Conservation (phyloP, 805 yeast genomes). For the Candida wancherniae region DNA sequence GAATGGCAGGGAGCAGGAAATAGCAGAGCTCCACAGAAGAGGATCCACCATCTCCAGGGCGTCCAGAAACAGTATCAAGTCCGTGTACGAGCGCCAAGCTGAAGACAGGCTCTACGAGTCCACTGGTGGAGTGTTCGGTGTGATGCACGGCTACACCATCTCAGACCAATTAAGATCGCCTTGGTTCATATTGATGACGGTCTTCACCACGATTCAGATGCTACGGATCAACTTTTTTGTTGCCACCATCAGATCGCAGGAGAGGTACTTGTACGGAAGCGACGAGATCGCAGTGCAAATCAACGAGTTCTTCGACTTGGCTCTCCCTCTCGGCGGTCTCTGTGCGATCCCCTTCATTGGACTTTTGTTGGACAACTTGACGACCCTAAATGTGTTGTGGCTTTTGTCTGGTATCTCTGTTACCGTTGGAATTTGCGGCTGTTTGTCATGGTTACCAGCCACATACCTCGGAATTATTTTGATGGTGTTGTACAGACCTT, state of each 20-base stretch:
- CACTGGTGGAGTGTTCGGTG: slow-evolving; percentile 61
- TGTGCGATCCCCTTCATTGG: slow-evolving; percentile 87
- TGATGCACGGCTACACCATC: slow-evolving; percentile 61
- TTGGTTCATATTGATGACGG: slow-evolving; percentile 76
- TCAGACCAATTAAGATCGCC: slow-evolving; percentile 49
- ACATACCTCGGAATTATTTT: slow-evolving; percentile 68
- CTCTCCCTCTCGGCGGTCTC: slow-evolving; percentile 85
- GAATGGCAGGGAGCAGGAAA: slow-evolving; percentile 13
- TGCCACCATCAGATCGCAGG: slow-evolving; percentile 83
- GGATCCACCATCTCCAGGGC: slow-evolving; percentile 34
- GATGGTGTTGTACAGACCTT: slow-evolving; percentile 82
- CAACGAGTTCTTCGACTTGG: slow-evolving; percentile 77
- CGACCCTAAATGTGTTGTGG: slow-evolving; percentile 53
- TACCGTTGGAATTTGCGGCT: slow-evolving; percentile 66
- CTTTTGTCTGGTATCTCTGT: slow-evolving; percentile 53
- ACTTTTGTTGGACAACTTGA: slow-evolving; percentile 64
- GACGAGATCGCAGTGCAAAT: slow-evolving; percentile 45
- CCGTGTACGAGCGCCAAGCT: slow-evolving; percentile 63
- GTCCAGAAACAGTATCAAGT: slow-evolving; percentile 42
- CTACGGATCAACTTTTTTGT: slow-evolving; percentile 87
- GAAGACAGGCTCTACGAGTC: slow-evolving; percentile 49
- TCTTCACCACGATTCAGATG: slow-evolving; percentile 85
- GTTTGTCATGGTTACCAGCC: slow-evolving; percentile 48
- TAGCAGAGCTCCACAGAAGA: too few species aligned
- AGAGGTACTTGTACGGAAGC: slow-evolving; percentile 59